These are phyloP conservation scores for Malassezia obtusa DNA, from an alignment of 1,284 basidiomycete species.

Conservation along the genomic window DNA sequence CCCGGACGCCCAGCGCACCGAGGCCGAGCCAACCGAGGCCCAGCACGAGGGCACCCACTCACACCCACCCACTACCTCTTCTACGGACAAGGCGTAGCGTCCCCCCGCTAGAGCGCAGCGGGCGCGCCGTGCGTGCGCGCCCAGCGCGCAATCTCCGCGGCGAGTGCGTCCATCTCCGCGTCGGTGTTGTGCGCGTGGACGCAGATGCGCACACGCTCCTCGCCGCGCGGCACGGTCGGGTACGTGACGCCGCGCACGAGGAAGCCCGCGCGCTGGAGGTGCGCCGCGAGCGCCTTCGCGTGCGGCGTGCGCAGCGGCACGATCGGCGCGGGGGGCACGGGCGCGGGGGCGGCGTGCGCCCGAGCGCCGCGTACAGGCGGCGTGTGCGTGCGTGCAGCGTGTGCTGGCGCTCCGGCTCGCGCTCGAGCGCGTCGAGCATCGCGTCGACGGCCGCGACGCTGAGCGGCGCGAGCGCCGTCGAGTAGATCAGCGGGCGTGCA, in stretches of 20 bases:
- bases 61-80: too few species aligned
- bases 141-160: background rate
- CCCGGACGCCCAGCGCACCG: too few species aligned
- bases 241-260: slow-evolving; percentile 67
- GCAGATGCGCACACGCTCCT: slow-evolving; percentile 72
- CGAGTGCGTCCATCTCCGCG: slow-evolving; percentile 56
- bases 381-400: slow-evolving; percentile 5
- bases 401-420: background rate
- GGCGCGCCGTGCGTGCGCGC: background rate
- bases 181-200: slow-evolving; percentile 64
- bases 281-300: slow-evolving; percentile 62
- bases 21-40: too few species aligned
- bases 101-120: background rate
- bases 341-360: background rate
- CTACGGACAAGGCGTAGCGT: too few species aligned
- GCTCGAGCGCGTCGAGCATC: slow-evolving; percentile 14
- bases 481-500: slow-evolving; percentile 69
- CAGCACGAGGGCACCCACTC: too few species aligned
- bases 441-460: slow-evolving; percentile 3
- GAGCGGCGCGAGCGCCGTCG: slow-evolving; percentile 11
- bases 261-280: slow-evolving; percentile 58
- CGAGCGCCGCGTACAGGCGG: slow-evolving; percentile 5
- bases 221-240: slow-evolving; percentile 67
- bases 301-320: slow-evolving; percentile 69
- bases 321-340: slow-evolving; percentile 58